Evolutionary conservation across 108 stramenopile species (phyloP).

Genomic region (Nitzschia sp.): DNA sequence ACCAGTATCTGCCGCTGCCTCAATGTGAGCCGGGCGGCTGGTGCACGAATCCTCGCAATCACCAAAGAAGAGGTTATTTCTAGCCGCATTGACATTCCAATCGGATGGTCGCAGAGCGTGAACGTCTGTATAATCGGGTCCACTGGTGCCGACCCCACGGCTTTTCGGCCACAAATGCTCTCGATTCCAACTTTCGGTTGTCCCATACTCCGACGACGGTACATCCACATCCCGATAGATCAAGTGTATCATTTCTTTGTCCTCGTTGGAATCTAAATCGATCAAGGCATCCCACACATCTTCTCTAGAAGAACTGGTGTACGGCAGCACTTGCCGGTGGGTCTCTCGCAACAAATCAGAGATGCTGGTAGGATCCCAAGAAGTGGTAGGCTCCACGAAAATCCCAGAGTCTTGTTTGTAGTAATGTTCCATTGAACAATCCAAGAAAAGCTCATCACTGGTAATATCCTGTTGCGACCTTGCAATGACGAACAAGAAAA

Average conservation of each 20-base stretch:
- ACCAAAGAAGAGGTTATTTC: conserved; percentile 59
- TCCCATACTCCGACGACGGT: conserved; percentile 35
- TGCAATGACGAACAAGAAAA: neutral
- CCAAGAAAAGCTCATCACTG: neutral
- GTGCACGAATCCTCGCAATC: conserved; percentile 24
- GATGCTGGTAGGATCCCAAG: no score
- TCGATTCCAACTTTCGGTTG: conserved; percentile 67
- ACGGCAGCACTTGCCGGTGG: conserved; percentile 51
- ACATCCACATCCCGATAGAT: conserved; percentile 39
- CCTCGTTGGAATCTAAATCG: conserved; percentile 46
- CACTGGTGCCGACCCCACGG: conserved; percentile 48
- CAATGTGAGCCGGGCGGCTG: conserved; percentile 8
- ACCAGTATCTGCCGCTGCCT: conserved; percentile 38
- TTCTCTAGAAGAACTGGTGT: conserved; percentile 32
- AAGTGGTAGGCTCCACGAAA: no score
- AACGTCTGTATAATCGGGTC: conserved; percentile 63
- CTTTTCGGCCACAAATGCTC: conserved; percentile 77
- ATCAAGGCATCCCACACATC: conserved; percentile 73
- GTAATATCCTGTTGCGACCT: no score
- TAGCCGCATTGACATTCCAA: conserved; percentile 61
- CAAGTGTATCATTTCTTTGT: conserved; percentile 29
- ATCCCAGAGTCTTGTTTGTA: neutral
- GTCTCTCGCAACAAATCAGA: conserved; percentile 33
- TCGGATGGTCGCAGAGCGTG: conserved; percentile 68
- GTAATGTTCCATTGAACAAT: neutral